A percentile compares a stretch with the other conserved stretches of the same genome.
Evolutionary conservation across 352 stramenopile genomes (phyloP).

Genomic region (Detonula confervacea): DNA sequence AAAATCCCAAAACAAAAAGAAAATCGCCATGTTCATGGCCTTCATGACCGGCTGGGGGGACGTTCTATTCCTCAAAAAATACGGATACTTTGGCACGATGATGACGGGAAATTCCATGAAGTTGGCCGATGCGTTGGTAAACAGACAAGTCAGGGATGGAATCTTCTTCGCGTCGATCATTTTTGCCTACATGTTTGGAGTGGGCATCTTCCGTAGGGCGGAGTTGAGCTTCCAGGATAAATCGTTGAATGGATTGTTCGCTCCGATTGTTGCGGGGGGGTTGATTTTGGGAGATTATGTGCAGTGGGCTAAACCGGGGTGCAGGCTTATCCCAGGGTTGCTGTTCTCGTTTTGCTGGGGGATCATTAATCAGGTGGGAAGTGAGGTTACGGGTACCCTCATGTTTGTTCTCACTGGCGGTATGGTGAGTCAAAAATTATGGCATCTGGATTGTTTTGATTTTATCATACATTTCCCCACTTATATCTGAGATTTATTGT

Average conservation of each 20-base stretch:
- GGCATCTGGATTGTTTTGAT: too few species aligned
- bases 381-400: conserved; percentile 59
- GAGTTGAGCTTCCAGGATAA: conserved; percentile 52
- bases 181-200: conserved; percentile 53
- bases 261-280: conserved; percentile 39
- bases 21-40: conserved; percentile 57
- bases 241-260: conserved; percentile 45
- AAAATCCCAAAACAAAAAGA: conserved; percentile 1
- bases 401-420: conserved; percentile 74
- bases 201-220: conserved; percentile 52
- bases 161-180: conserved; percentile 66
- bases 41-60: conserved; percentile 75
- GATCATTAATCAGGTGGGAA: conserved; percentile 67
- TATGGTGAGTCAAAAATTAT: conserved; percentile 39
- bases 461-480: too few species aligned
- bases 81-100: conserved; percentile 71
- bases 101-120: conserved; percentile 78
- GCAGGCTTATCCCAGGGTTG: conserved; percentile 49
- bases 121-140: conserved; percentile 52
- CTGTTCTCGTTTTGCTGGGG: conserved; percentile 58
- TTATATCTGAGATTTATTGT: too few species aligned
- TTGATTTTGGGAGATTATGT: conserved; percentile 66
- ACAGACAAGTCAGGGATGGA: conserved; percentile 45
- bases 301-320: conserved; percentile 22
- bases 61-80: conserved; percentile 55